A percentile compares a stretch with the other conserved stretches of the same genome.
These are phyloP conservation scores for Didymella sp. DNA, from an alignment of 2,329 filamentous ascomycete genomes.

Conservation along the genomic window DNA sequence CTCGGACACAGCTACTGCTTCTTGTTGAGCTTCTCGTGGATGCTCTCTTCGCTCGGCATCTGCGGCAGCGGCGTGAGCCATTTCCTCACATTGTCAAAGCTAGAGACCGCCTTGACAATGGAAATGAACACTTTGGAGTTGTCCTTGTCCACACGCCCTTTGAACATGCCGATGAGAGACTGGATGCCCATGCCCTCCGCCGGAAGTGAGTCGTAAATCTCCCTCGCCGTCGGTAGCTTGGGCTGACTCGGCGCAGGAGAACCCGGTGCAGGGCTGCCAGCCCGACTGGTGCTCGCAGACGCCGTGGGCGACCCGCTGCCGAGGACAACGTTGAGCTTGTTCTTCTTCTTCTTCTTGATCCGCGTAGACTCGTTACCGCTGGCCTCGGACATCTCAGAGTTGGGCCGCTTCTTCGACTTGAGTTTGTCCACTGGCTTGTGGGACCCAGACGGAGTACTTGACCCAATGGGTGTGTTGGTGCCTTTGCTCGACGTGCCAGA, in stretches of 20 bases:
- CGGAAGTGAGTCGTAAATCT: slow-evolving; percentile 56
- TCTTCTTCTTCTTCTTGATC: slow-evolving; percentile 71
- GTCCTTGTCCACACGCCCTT: slow-evolving; percentile 47
- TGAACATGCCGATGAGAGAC: slow-evolving; percentile 52
- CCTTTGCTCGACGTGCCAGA: slow-evolving; percentile 72
- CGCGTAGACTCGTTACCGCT: slow-evolving; percentile 88
- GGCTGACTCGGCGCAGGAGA: slow-evolving; percentile 35
- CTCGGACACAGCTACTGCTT: slow-evolving; percentile 15
- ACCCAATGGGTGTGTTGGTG: slow-evolving; percentile 63
- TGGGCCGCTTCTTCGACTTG: slow-evolving; percentile 76
- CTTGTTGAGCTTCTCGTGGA: slow-evolving; percentile 24
- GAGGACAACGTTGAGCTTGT: slow-evolving; percentile 60
- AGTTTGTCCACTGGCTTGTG: slow-evolving; percentile 58
- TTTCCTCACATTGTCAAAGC: slow-evolving; percentile 39
- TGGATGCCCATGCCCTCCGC: slow-evolving; percentile 53
- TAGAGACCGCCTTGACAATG: slow-evolving; percentile 52
- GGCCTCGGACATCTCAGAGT: slow-evolving; percentile 86
- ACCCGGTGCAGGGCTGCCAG: slow-evolving; percentile 50
- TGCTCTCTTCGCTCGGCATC: slow-evolving; percentile 42
- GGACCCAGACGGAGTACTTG: slow-evolving; percentile 55
- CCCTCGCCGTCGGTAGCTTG: slow-evolving; percentile 52
- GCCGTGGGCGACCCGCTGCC: slow-evolving; percentile 62
- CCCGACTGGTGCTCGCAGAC: slow-evolving; percentile 68
- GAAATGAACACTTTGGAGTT: slow-evolving; percentile 51
- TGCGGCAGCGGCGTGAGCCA: slow-evolving; percentile 42